These are phyloP conservation scores for Dendrobium nobile DNA, from an alignment of 106 monocot genomes.

Conservation along the genomic window DNA sequence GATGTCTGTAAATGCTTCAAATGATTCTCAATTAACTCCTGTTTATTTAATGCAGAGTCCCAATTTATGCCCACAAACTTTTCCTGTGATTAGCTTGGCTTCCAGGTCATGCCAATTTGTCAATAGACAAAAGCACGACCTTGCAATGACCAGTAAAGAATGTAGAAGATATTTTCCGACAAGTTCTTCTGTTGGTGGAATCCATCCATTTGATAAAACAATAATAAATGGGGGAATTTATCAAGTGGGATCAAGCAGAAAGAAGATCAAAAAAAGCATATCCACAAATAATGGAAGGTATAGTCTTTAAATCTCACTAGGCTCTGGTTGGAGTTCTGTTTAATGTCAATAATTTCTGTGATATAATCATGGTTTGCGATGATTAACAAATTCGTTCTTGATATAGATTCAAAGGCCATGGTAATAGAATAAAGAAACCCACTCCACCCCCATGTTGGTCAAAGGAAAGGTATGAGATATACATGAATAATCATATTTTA, in stretches of 20 bases:
- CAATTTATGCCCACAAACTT: constrained; percentile 33
- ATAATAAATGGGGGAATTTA: constrained; percentile 14
- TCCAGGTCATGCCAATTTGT: constrained; percentile 43
- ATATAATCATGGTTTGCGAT: background rate
- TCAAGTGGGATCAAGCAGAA: constrained; percentile 6
- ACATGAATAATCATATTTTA: too few species aligned
- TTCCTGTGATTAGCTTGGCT: constrained; percentile 31
- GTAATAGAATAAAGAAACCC: background rate
- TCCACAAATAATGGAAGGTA: background rate
- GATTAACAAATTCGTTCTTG: background rate
- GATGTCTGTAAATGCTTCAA: background rate
- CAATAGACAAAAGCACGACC: constrained; percentile 22
- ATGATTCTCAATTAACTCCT: background rate
- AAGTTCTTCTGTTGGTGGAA: constrained; percentile 17
- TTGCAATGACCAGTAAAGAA: constrained; percentile 21
- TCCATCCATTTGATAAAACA: constrained; percentile 10
- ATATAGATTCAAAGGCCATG: background rate
- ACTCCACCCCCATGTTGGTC: background rate
- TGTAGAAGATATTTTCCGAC: constrained; percentile 1
- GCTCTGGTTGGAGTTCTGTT: too few species aligned
- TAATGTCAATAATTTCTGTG: too few species aligned
- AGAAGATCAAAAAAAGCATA: constrained; percentile 11
- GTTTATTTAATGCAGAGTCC: constrained; percentile 25
- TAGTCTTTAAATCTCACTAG: too few species aligned
- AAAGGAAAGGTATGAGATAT: background rate